These are phyloP conservation scores for Thecaphora thlaspeos DNA, from an alignment of 1,284 basidiomycete genomes.

Conservation along the genomic window DNA sequence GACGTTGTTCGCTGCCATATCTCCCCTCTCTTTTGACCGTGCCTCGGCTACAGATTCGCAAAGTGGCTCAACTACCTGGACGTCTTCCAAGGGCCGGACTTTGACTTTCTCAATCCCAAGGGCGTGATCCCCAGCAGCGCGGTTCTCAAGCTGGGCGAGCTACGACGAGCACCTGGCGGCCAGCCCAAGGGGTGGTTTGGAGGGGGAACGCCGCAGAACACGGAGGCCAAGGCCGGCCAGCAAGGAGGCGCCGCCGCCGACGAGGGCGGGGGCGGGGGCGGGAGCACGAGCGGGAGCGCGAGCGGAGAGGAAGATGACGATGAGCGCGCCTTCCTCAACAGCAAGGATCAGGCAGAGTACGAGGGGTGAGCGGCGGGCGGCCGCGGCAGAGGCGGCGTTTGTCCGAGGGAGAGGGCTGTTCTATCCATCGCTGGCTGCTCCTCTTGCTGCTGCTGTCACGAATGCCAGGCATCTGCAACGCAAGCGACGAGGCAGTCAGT, in stretches of 20 bases:
- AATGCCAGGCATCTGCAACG: too few species aligned
- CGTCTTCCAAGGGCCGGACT: conserved; percentile 47
- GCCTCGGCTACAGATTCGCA: conserved; percentile 20
- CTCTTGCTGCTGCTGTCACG: too few species aligned
- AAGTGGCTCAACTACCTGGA: conserved; percentile 59
- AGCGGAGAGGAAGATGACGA: conserved; percentile 65
- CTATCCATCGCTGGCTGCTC: too few species aligned
- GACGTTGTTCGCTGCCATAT: too few species aligned
- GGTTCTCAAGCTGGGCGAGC: conserved; percentile 61
- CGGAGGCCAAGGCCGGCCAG: conserved; percentile 61
- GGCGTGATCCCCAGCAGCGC: conserved; percentile 58
- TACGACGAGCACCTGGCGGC: conserved; percentile 69
- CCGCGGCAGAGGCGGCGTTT: too few species aligned
- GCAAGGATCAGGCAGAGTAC: background rate
- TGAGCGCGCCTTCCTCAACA: conserved; percentile 8
- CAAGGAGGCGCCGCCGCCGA: conserved; percentile 53
- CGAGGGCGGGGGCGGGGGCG: conserved; percentile 57
- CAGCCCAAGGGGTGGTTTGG: conserved; percentile 62
- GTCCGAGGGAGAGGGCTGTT: too few species aligned
- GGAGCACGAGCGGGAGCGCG: conserved; percentile 62
- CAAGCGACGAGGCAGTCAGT: too few species aligned
- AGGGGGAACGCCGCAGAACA: conserved; percentile 53
- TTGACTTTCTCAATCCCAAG: conserved; percentile 57
- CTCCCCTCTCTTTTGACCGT: background rate
- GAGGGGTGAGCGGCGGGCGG: background rate